Evolutionary conservation across 2,329 filamentous ascomycete genomes (phyloP).

Genomic region (Dothiorella sarmentorum): DNA sequence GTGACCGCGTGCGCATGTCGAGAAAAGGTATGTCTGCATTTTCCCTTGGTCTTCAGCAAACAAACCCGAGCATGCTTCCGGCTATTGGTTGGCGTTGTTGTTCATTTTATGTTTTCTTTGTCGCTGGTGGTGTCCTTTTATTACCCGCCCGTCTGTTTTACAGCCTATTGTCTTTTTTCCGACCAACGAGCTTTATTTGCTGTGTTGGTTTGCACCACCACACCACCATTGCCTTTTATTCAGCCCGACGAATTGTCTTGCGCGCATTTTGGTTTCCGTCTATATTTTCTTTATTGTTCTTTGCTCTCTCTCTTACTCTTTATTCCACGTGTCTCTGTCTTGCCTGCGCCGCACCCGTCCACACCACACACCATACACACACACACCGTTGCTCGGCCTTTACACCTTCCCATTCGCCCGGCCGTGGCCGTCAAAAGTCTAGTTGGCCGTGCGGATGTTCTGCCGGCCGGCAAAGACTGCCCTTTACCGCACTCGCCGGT

Average conservation of each 20-base stretch:
- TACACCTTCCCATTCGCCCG: not conserved
- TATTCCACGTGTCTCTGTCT: not conserved
- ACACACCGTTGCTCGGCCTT: not conserved
- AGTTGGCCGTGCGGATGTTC: not conserved
- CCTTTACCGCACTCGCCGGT: not conserved
- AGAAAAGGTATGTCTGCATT: slow-evolving; percentile 17
- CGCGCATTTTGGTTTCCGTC: too few species aligned
- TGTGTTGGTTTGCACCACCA: not conserved
- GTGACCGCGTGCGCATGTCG: slow-evolving; percentile 19
- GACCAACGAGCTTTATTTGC: not conserved
- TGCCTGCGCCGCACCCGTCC: not conserved
- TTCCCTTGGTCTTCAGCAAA: not conserved
- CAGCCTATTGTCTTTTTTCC: not conserved
- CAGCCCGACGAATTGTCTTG: not conserved
- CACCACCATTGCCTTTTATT: not conserved
- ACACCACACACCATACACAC: not conserved
- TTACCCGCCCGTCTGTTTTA: not conserved
- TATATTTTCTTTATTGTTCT: not conserved
- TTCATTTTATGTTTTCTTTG: too few species aligned
- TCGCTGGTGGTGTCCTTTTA: too few species aligned
- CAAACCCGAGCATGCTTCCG: too few species aligned
- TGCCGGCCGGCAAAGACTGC: not conserved
- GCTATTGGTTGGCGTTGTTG: too few species aligned
- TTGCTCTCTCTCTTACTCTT: not conserved
- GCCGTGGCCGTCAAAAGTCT: not conserved